Evolutionary conservation across 495 filamentous ascomycete genomes (phyloP).

Genomic region (Margaritispora aquatica): DNA sequence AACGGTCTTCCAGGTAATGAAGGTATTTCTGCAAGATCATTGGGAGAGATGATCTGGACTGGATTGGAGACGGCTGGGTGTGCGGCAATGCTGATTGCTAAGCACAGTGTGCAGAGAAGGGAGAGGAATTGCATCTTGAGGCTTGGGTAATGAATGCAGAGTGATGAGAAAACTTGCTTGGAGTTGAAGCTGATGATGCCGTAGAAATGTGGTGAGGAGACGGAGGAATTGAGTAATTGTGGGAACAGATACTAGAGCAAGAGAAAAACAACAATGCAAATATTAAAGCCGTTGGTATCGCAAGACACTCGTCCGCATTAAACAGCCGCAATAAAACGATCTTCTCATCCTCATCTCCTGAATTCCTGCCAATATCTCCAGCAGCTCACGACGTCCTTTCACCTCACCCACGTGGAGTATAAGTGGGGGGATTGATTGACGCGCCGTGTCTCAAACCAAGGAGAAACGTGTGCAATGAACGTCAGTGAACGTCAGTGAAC

Average conservation of each 20-base stretch:
- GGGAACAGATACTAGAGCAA: no score
- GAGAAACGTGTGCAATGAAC: no score
- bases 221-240: no score
- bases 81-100: background rate
- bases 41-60: background rate
- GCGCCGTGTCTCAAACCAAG: no score
- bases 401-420: background rate
- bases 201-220: background rate
- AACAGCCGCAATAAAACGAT: background rate
- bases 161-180: background rate
- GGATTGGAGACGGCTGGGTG: slow-evolving; percentile 3
- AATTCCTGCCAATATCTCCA: background rate
- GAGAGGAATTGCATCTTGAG: background rate
- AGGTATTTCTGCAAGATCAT: background rate
- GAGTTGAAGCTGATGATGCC: background rate
- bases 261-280: background rate
- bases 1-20: background rate
- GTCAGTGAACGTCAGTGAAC: no score
- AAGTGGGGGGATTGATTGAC: background rate
- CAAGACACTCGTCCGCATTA: background rate
- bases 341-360: no score
- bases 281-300: background rate
- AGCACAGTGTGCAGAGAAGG: background rate
- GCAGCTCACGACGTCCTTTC: background rate
- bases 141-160: background rate